A percentile compares a stretch with the other conserved stretches of the same genome.
phyloP scores from a whole-genome alignment of 208 protist species.

The Leishmania mexicana region DNA sequence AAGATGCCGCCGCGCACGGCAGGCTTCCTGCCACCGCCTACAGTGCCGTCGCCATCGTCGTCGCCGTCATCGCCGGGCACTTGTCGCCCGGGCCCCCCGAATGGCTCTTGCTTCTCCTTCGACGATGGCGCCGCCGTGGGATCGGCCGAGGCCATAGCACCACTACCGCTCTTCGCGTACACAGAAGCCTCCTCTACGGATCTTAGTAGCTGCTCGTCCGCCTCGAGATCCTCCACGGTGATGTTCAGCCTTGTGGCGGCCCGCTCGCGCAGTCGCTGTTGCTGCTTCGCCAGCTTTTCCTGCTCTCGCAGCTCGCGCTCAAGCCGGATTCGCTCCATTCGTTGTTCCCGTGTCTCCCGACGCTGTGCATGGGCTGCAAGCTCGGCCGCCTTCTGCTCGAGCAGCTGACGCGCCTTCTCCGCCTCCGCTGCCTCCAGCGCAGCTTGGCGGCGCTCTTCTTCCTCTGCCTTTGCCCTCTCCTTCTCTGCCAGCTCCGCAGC shows the following conservation, averaged over 20 bases:
- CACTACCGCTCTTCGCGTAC: constrained; percentile 2
- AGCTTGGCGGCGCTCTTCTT: constrained; percentile 68
- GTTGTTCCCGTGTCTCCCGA: constrained; percentile 72
- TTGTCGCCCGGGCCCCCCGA: neutral
- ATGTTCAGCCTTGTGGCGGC: constrained; percentile 68
- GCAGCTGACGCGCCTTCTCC: constrained; percentile 59
- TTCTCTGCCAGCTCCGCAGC: constrained; percentile 52
- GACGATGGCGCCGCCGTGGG: constrained; percentile 4
- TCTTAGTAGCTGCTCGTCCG: constrained; percentile 61
- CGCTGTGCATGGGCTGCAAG: constrained; percentile 31
- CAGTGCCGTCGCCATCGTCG: constrained; percentile 33
- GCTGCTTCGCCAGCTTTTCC: constrained; percentile 60
- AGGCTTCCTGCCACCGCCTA: constrained; percentile 20
- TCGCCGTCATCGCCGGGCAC: constrained; percentile 27
- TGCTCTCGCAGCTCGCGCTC: constrained; percentile 76
- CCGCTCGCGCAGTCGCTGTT: constrained; percentile 58
- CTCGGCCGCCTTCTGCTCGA: constrained; percentile 58
- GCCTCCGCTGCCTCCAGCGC: constrained; percentile 62
- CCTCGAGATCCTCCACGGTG: constrained; percentile 70
- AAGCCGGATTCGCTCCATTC: constrained; percentile 63
- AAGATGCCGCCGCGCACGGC: constrained; percentile 50
- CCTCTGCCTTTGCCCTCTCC: constrained; percentile 49
- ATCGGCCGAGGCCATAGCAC: neutral
- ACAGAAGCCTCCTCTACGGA: constrained; percentile 40
- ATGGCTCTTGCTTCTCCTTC: neutral